phyloP scores from a whole-genome alignment of 2,329 filamentous ascomycete genomes.

The Metarhizium sp. region DNA sequence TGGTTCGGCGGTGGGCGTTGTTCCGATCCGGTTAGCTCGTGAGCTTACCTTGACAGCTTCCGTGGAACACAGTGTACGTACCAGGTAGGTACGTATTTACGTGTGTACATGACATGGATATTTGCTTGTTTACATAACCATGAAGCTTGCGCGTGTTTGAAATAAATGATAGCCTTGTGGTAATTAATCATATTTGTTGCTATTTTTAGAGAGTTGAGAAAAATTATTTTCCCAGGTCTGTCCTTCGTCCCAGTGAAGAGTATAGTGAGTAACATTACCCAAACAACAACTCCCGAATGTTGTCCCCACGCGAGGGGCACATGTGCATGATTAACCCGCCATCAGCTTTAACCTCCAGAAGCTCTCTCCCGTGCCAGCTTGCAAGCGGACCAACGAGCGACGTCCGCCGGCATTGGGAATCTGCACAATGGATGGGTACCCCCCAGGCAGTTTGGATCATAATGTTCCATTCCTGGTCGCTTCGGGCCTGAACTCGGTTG shows the following conservation, averaged over 20 bases:
- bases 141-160: no score
- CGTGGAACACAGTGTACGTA: no score
- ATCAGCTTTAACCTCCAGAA: conserved; percentile 11
- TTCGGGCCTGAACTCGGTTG: conserved; percentile 55
- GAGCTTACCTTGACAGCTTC: no score
- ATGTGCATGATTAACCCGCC: background rate
- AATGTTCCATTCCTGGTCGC: conserved; percentile 79
- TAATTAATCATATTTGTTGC: no score
- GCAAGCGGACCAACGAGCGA: conserved; percentile 1
- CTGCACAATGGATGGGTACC: conserved; percentile 66
- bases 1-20: conserved; percentile 14
- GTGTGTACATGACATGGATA: no score
- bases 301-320: conserved; percentile 3
- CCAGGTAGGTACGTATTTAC: no score
- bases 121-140: no score
- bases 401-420: conserved; percentile 10
- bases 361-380: conserved; percentile 6
- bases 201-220: no score
- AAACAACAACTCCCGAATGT: background rate
- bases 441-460: conserved; percentile 70
- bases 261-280: background rate
- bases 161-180: no score
- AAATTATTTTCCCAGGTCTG: background rate
- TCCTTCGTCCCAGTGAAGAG: background rate
- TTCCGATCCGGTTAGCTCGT: conserved; percentile 17